Evolutionary conservation across 108 stramenopile genomes (phyloP).

Genomic region (Cyclotella sp.): DNA sequence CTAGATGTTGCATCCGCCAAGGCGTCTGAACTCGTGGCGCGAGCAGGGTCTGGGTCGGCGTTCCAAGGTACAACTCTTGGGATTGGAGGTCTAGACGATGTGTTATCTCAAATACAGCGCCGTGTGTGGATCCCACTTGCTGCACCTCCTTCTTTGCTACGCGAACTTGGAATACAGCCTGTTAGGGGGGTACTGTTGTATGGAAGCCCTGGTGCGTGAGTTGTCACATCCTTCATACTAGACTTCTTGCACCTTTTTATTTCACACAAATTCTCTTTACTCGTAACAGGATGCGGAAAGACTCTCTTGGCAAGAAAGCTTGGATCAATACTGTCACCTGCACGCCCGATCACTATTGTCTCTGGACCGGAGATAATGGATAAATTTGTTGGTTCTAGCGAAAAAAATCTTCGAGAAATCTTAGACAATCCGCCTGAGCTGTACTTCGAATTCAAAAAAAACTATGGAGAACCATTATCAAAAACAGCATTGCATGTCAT

Average conservation of each 20-base stretch:
- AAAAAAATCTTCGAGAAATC: conserved; percentile 81
- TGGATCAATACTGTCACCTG: conserved; percentile 75
- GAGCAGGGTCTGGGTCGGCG: conserved; percentile 69
- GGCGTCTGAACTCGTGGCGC: conserved; percentile 75
- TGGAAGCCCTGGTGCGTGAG: conserved; percentile 56
- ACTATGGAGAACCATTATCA: conserved; percentile 67
- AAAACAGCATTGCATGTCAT: conserved; percentile 73
- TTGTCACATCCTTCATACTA: background rate
- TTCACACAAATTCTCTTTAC: background rate
- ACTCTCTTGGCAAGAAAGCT: conserved; percentile 77
- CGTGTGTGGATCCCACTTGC: conserved; percentile 88
- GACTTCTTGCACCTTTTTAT: background rate
- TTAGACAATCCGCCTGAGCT: conserved; percentile 87
- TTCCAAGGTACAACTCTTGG: conserved; percentile 78
- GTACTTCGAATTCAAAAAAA: conserved; percentile 64
- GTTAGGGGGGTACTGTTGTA: conserved; percentile 82
- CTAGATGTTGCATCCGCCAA: conserved; percentile 48
- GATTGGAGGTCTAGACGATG: conserved; percentile 87
- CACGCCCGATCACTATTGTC: conserved; percentile 85
- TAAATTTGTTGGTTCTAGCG: conserved; percentile 89
- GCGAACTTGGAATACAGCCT: conserved; percentile 82
- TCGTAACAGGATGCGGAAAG: conserved; percentile 70
- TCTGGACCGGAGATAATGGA: conserved; percentile 89
- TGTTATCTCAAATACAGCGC: conserved; percentile 74
- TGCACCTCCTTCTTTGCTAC: conserved; percentile 76